Base-by-base conservation (phyloP, 495 filamentous ascomycete genomes). In the Podospora bellae-mahoneyi region DNA sequence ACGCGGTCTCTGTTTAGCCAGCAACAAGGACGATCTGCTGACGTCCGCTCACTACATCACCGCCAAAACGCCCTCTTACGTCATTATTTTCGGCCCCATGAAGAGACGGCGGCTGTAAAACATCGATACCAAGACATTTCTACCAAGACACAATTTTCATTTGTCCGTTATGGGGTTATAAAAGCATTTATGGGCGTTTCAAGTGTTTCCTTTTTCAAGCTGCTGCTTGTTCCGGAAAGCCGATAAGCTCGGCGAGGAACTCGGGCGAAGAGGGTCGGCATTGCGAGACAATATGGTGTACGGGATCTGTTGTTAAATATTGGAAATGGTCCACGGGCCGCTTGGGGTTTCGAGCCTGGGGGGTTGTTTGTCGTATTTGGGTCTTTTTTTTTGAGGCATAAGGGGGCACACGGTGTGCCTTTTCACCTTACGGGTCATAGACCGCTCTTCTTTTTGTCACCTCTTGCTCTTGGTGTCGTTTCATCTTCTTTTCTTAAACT, bases 181-280 rank as follows among this genome's bases (percentile, higher is more conserved):
- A 71, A 71, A 69, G 74, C 74, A 76, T 76, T 72, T 74, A 69
- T 71, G 68, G 74, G 74, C 70, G 74, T 76, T 76, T 48, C 28
- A 30, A 54, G 20, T 64, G 20, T 64, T 64, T 64, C 48, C 28
- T 55, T 64, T 64, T 53, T 64, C 39, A 48, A 5, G 23, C 62
- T 54, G 23, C n/a, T 55, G 62, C 30, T 32, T 4, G 30, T 18
- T 1, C 32, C n/a, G n/a, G 15, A 54, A 48, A 64, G 30, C 23
- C 18, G 5, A 34, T 39, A 18, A 27, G 19, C 15, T 23, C 7
- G 59, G n/a, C 6, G n/a, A 6, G 59, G 19, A 10, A 13, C 7
- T 27, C 10, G 59, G 59, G 23, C 2, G 16, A 61, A 5, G 16
- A 61, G 27, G 32, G 59, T 61, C 5, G 27, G 23, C 59, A 61